Evolutionary conservation across 2,329 filamentous ascomycete species (phyloP).

Genomic region (Sporothrix protearum): DNA sequence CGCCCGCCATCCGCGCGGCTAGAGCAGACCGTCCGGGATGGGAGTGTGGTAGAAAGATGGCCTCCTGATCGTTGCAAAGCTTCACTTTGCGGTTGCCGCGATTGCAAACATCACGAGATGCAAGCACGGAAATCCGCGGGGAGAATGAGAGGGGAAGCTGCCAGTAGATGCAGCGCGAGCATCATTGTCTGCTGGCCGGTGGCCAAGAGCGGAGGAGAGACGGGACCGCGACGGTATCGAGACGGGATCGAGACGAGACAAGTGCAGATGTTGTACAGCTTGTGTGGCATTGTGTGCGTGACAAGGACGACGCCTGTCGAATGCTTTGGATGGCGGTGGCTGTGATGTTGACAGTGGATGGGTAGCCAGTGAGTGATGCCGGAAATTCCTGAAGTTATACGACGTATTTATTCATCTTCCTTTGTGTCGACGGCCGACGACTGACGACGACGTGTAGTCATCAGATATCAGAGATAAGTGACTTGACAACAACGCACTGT

Average conservation of each 20-base stretch:
- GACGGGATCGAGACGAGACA: background rate
- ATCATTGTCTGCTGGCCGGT: background rate
- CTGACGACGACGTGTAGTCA: too few relatives aligned
- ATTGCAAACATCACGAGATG: background rate
- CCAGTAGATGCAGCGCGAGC: too few relatives aligned
- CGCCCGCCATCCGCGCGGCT: background rate
- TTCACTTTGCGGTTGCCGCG: background rate
- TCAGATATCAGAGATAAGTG: too few relatives aligned
- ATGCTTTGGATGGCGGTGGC: background rate
- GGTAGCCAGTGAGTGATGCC: background rate
- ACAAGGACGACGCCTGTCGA: background rate
- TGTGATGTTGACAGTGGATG: background rate
- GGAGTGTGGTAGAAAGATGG: background rate
- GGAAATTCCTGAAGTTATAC: too few relatives aligned
- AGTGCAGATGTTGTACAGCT: background rate
- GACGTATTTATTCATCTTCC: background rate
- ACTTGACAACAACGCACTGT: too few relatives aligned
- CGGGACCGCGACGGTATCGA: too few relatives aligned
- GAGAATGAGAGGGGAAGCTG: background rate
- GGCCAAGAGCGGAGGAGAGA: background rate
- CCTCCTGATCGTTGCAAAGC: too few relatives aligned
- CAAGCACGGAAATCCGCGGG: background rate
- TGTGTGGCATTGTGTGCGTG: background rate
- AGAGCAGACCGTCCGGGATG: background rate
- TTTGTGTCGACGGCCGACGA: background rate